phyloP scores from a whole-genome alignment of 176 grass and related monocot species.

The Musa itinerans region DNA sequence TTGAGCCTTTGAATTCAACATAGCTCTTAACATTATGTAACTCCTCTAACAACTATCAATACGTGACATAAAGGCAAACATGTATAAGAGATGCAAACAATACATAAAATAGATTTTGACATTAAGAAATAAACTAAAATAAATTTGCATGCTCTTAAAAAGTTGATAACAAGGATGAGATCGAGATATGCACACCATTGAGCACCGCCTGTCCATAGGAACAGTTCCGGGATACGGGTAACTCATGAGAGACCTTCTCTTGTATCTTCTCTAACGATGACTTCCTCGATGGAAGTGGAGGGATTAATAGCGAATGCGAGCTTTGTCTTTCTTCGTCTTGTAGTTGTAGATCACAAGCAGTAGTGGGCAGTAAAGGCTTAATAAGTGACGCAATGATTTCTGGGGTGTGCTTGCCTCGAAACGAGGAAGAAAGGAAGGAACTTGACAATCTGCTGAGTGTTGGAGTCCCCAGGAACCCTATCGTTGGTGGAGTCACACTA shows the following conservation, averaged over 20 bases:
- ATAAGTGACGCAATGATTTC: slow-evolving; percentile 51
- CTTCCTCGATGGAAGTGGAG: slow-evolving; percentile 40
- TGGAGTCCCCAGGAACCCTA: slow-evolving; percentile 65
- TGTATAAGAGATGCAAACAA: too few relatives aligned
- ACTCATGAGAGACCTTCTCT: slow-evolving; percentile 26
- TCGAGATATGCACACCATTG: slow-evolving; percentile 7
- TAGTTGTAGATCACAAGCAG: slow-evolving; percentile 32
- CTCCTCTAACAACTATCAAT: too few relatives aligned
- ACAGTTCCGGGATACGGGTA: not conserved
- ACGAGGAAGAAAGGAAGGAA: slow-evolving; percentile 59
- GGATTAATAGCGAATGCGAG: slow-evolving; percentile 45
- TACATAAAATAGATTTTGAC: too few relatives aligned
- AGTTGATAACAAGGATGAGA: too few relatives aligned
- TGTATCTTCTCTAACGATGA: slow-evolving; percentile 60
- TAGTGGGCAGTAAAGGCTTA: slow-evolving; percentile 52
- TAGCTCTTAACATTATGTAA: too few relatives aligned
- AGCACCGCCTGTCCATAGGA: slow-evolving; percentile 22
- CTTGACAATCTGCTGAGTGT: slow-evolving; percentile 67
- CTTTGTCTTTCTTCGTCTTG: slow-evolving; percentile 51
- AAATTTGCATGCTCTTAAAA: too few relatives aligned
- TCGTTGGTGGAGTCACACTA: slow-evolving; percentile 57
- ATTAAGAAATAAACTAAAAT: too few relatives aligned
- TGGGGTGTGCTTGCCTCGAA: slow-evolving; percentile 53
- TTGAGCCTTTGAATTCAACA: too few relatives aligned
- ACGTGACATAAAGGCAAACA: too few relatives aligned